Base-by-base conservation (phyloP, 352 stramenopile genomes). In the Blastocystis sp. region DNA sequence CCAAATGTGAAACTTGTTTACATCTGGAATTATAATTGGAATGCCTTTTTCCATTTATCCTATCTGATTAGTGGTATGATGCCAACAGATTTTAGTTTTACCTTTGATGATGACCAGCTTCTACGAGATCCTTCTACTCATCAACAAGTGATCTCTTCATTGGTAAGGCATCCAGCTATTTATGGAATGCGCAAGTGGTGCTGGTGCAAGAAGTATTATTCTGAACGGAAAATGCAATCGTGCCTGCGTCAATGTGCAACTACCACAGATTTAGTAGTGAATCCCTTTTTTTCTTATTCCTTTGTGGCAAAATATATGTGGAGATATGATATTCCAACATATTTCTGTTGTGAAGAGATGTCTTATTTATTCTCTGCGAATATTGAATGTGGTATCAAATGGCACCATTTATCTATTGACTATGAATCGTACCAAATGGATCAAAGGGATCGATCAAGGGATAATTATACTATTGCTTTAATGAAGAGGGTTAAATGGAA, bases 401-500 rank as follows among this genome's bases (percentile, higher is more conserved):
- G 70, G 70, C 62, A 64, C 27, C 35, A 22, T 15, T n/a, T 81
- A 19, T 35, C 17, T 13, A 60, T 48, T 2, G 33, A n/a, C 13
- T 81, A 81, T 11, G n/a, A 24, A 4, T 81, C 70, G 4, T 81
- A 53, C 70, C 70, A 81, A 27, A 17, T 48, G 19, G 70, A 81
- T 40, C 9, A 59, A 11, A 27, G 6, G 15, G 42, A 37, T 33
- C 1, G 70, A 35, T 40, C 33, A 5, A 24, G 30, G 3, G 44
- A 81, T 57, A 27, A 24, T 7, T 60, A 81, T 30, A 81, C 70
- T 13, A 24, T 66, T 35, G n/a, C 33, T 33, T 35, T 81, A 22
- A 81, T 62, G 70, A 81, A 81, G 70, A 81, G n/a, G 22, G 70
- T 81, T 11, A 54, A 81, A n/a, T 81, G 70, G 70, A 64, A n/a